Conservation (phyloP, 2,329 filamentous ascomycete species). For the Colletotrichum gloeosporioides region DNA sequence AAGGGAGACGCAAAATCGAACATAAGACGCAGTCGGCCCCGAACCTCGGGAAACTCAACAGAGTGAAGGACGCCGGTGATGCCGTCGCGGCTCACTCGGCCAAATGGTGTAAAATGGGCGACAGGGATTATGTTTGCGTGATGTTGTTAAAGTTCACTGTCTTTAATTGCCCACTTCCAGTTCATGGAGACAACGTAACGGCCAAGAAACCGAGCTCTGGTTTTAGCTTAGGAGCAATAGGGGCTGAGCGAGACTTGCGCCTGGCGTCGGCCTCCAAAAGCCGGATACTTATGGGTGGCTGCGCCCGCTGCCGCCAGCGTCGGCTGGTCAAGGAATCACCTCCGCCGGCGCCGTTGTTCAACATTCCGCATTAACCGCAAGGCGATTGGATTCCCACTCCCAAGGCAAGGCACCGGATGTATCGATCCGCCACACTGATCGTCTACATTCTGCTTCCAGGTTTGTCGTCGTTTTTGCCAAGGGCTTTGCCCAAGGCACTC, state of each 20-base stretch:
- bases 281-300: not conserved
- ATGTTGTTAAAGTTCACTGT: not conserved
- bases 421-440: not conserved
- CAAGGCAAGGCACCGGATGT: not conserved
- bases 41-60: not conserved
- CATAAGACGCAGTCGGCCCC: not conserved
- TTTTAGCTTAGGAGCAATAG: not conserved
- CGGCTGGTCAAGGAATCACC: not conserved
- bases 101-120: not conserved
- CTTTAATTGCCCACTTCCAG: not conserved
- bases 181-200: not conserved
- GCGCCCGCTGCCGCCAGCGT: not conserved
- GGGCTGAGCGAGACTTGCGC: not conserved
- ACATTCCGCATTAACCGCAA: constrained; percentile 41
- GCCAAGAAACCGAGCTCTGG: not conserved
- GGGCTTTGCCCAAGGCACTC: not conserved
- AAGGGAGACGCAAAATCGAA: not conserved
- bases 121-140: not conserved
- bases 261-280: not conserved
- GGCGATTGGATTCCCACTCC: not conserved
- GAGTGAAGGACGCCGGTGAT: not conserved
- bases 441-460: not conserved
- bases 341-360: not conserved
- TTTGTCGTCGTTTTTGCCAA: not conserved
- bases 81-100: not conserved